Evolutionary conservation across 441 rosid genomes (phyloP).

Genomic region (Pelargonium exstipulatum): DNA sequence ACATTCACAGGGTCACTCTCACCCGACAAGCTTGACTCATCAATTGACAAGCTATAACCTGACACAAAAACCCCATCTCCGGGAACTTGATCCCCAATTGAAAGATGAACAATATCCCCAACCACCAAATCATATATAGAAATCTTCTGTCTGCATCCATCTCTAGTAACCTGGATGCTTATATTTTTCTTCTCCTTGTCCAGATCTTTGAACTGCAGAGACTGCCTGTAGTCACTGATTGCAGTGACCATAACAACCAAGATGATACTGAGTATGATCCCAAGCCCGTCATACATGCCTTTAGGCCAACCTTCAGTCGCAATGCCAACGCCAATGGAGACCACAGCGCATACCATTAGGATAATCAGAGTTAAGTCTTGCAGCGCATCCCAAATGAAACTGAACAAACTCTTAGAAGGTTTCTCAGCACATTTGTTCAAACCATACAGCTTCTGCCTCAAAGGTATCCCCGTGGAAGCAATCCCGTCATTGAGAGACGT

Average conservation of each 20-base stretch:
- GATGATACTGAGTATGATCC: slow-evolving; percentile 39
- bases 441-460: slow-evolving; percentile 50
- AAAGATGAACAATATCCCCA: slow-evolving; percentile 46
- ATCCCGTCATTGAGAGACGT: slow-evolving; percentile 44
- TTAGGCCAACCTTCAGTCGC: slow-evolving; percentile 46
- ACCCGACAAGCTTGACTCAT: slow-evolving; percentile 50
- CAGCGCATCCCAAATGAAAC: slow-evolving; percentile 47
- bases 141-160: slow-evolving; percentile 36
- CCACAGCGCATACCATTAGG: slow-evolving; percentile 38
- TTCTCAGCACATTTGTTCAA: slow-evolving; percentile 53
- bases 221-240: slow-evolving; percentile 43
- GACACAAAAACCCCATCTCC: slow-evolving; percentile 43
- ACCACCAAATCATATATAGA: slow-evolving; percentile 44
- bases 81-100: slow-evolving; percentile 42
- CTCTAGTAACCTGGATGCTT: slow-evolving; percentile 42
- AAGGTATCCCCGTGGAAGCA: slow-evolving; percentile 27
- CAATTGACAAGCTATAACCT: slow-evolving; percentile 37
- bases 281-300: slow-evolving; percentile 43
- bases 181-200: slow-evolving; percentile 47
- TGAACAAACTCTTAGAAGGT: slow-evolving; percentile 41
- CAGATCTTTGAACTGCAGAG: slow-evolving; percentile 45
- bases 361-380: slow-evolving; percentile 44
- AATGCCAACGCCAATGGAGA: slow-evolving; percentile 42
- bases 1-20: slow-evolving; percentile 42
- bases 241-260: slow-evolving; percentile 45